These are phyloP conservation scores for Botrytis squamosa DNA, from an alignment of 2,329 filamentous ascomycete genomes.

Conservation along the genomic window DNA sequence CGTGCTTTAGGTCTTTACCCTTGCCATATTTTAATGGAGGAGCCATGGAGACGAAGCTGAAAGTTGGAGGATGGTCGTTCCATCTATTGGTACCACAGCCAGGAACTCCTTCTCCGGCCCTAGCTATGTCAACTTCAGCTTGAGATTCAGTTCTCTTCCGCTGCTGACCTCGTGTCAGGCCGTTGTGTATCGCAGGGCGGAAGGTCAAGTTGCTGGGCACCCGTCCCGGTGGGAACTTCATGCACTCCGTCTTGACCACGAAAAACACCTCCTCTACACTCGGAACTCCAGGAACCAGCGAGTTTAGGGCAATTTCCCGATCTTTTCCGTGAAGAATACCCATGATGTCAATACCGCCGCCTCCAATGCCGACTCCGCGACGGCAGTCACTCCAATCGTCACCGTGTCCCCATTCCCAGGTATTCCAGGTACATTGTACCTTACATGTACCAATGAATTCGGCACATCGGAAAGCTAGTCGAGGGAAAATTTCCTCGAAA, in stretches of 20 bases:
- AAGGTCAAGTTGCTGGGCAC: not conserved
- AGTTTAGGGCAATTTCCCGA: not conserved
- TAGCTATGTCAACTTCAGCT: not conserved
- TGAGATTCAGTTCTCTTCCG: not conserved
- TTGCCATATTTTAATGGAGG: not conserved
- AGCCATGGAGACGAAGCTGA: not conserved
- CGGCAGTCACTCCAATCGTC: not conserved
- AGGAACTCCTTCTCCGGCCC: not conserved
- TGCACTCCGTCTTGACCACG: not conserved
- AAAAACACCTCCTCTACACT: not conserved
- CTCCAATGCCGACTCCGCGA: not conserved
- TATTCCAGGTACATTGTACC: not conserved
- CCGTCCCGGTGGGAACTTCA: not conserved
- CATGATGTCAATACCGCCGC: not conserved
- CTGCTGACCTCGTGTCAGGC: not conserved
- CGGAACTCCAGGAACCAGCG: not conserved
- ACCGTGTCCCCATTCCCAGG: not conserved
- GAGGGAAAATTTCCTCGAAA: not conserved
- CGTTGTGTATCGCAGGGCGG: not conserved
- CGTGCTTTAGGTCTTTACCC: not conserved
- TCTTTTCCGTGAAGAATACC: not conserved
- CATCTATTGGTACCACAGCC: not conserved
- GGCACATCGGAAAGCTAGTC: not conserved
- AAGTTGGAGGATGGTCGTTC: not conserved
- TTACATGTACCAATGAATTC: not conserved